Base-by-base conservation (phyloP, 257 asterid genomes). In the Fraxinus excelsior region DNA sequence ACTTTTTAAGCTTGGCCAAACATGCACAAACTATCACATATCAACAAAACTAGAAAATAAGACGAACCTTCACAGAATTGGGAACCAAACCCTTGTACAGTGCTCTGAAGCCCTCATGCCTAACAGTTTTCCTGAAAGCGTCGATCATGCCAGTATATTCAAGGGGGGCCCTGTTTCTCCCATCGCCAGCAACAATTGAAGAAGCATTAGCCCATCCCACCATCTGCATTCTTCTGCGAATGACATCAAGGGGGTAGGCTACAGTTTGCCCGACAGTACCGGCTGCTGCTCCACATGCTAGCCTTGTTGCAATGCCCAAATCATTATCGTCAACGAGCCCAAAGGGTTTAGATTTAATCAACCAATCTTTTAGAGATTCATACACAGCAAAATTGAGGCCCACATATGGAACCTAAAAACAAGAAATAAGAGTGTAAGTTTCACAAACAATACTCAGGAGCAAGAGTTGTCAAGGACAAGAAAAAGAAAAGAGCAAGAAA, bases 171-270 rank as follows among this genome's bases (percentile, higher is more conserved):
- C 83, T 87, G 87, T 90, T 73, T 85, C 84, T 87, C 60, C 99
- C 99, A 65, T 89, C 96, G 71, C 98, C 98, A 31, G 93, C 79
- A 66, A 93, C 88, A 46, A 96, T 74, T 51, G 98, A 91, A 81
- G 97, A 74, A 74, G 97, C 99, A 78, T 93, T 88, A 76, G 81
- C 91, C 99, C 99, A 93, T 58, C 99, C 99, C 70, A 89, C 98
- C 99, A 95, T 95, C 88, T 95, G 99, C 99, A 95, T 95, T 86
- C 99, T 88, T 80, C 99, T 81, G 58, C 98, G 98, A 60, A 95
- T 90, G 72, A 95, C 98, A 76, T 95, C 99, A 29, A 95, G 97
- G 23, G 99, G 99, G 84, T 95, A 95, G 18, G 99, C 98, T 81
- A 95, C 91, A 75, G 98, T 95, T 87, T 95, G 99, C 51, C 99